Percentiles rank a stretch among this genome's conserved stretches.
Evolutionary conservation across 2,329 filamentous ascomycete species (phyloP).

Genomic region (Neoascochyta sp.): DNA sequence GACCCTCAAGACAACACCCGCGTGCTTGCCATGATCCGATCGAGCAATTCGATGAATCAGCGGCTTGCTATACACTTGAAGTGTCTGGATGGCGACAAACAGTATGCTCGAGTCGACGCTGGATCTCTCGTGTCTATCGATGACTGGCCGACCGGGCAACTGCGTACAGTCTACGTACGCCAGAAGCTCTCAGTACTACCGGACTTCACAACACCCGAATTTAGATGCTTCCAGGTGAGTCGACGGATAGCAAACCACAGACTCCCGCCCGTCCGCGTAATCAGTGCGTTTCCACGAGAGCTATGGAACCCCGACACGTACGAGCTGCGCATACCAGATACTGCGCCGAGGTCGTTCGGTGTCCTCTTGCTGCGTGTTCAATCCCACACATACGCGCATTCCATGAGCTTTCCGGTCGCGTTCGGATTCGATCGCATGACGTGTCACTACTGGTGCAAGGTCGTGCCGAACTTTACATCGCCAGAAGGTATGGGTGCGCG

Average conservation of each 20-base stretch:
- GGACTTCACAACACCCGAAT: slow-evolving; percentile 18
- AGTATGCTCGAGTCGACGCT: slow-evolving; percentile 39
- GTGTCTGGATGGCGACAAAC: slow-evolving; percentile 26
- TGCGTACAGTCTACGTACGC: slow-evolving; percentile 21
- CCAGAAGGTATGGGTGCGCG: slow-evolving; percentile 5
- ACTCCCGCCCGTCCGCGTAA: slow-evolving; percentile 16
- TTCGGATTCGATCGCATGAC: slow-evolving; percentile 18
- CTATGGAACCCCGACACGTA: slow-evolving; percentile 11
- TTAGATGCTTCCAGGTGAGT: slow-evolving; percentile 18
- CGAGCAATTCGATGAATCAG: slow-evolving; percentile 19
- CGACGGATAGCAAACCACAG: slow-evolving; percentile 13
- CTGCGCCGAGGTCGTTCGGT: slow-evolving; percentile 9
- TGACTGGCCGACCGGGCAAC: slow-evolving; percentile 28
- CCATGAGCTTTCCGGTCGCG: slow-evolving; percentile 16
- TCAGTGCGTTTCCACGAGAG: slow-evolving; percentile 13
- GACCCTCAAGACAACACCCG: slow-evolving; percentile 13
- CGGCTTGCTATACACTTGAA: slow-evolving; percentile 22
- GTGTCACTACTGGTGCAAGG: slow-evolving; percentile 25
- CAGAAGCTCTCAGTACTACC: slow-evolving; percentile 21
- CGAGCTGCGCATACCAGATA: slow-evolving; percentile 14
- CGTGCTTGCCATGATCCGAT: slow-evolving; percentile 18
- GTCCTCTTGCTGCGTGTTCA: slow-evolving; percentile 17
- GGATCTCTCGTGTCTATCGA: slow-evolving; percentile 53
- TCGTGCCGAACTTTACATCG: slow-evolving; percentile 8
- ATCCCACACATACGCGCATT: slow-evolving; percentile 13